These are phyloP conservation scores for Ustilago esculenta DNA, from an alignment of 1,284 basidiomycete species.

Conservation along the genomic window DNA sequence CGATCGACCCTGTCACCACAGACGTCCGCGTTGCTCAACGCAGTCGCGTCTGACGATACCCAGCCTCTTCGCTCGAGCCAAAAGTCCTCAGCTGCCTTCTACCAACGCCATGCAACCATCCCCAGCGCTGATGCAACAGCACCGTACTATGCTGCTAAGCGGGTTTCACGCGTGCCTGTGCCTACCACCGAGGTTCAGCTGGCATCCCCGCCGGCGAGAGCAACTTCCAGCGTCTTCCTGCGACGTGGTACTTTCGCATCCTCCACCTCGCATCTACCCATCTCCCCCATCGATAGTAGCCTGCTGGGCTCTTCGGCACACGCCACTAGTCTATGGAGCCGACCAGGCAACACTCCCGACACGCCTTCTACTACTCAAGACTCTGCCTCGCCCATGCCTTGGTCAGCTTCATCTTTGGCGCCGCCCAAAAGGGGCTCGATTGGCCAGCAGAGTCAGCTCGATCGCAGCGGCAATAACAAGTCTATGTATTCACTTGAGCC, in stretches of 20 bases:
- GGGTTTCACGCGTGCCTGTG: conserved; percentile 27
- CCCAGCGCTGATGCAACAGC: background rate
- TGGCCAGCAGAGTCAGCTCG: conserved; percentile 4
- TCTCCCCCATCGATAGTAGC: conserved; percentile 51
- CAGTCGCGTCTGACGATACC: conserved; percentile 5
- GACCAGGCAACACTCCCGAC: conserved; percentile 32
- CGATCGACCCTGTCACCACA: conserved; percentile 24
- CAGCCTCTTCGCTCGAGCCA: conserved; percentile 22
- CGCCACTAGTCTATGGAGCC: conserved; percentile 46
- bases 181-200: conserved; percentile 19
- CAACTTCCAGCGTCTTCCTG: conserved; percentile 6
- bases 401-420: conserved; percentile 22
- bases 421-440: conserved; percentile 26
- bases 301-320: conserved; percentile 41
- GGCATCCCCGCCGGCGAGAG: conserved; percentile 13
- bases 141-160: conserved; percentile 4
- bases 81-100: conserved; percentile 25
- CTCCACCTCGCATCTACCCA: conserved; percentile 12
- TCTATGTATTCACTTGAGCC: conserved; percentile 23
- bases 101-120: conserved; percentile 12
- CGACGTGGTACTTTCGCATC: conserved; percentile 20
- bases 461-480: background rate
- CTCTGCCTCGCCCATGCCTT: conserved; percentile 20
- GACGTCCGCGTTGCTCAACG: conserved; percentile 26
- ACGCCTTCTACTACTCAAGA: conserved; percentile 42